These are phyloP conservation scores for Sanghuangporus sanghuang DNA, from an alignment of 1,284 basidiomycete species.

Conservation along the genomic window DNA sequence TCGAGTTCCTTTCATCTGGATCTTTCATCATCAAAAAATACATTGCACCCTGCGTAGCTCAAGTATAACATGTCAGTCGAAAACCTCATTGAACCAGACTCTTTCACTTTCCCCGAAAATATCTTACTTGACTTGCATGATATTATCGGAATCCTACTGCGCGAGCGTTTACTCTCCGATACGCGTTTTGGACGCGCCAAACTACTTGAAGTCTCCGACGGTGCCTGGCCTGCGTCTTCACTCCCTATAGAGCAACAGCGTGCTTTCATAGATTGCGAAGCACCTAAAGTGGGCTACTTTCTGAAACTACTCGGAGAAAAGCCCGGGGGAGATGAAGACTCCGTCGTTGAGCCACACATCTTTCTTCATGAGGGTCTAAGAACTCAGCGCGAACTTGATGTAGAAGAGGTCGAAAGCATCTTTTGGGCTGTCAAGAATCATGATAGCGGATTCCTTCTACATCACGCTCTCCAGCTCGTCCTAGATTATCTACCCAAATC, in stretches of 20 bases:
- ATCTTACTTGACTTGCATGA: constrained; percentile 15
- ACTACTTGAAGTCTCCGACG: constrained; percentile 9
- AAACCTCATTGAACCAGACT: not conserved
- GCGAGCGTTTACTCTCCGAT: constrained; percentile 11
- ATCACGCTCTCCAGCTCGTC: constrained; percentile 7
- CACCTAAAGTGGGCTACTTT: constrained; percentile 8
- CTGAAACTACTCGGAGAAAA: not conserved
- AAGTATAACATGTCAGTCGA: not conserved
- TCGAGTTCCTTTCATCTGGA: not conserved
- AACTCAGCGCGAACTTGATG: not conserved
- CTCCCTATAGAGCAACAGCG: not conserved
- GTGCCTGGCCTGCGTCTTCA: not conserved
- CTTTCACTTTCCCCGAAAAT: constrained; percentile 6
- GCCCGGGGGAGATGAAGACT: not conserved
- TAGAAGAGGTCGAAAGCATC: constrained; percentile 6
- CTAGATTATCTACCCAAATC: constrained; percentile 13
- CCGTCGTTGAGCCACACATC: not conserved
- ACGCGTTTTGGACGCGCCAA: constrained; percentile 5
- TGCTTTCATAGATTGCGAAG: not conserved
- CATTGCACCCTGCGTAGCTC: not conserved
- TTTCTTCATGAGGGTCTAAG: not conserved
- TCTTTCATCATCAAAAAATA: not conserved
- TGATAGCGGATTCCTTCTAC: constrained; percentile 10
- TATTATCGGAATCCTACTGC: constrained; percentile 9
- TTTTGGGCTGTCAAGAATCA: constrained; percentile 15